Evolutionary conservation across 768 basidiomycete genomes (phyloP), one percentile per base, ranked within the genome.

Genomic region (Lanmaoa pseudosensibilis): DNA sequence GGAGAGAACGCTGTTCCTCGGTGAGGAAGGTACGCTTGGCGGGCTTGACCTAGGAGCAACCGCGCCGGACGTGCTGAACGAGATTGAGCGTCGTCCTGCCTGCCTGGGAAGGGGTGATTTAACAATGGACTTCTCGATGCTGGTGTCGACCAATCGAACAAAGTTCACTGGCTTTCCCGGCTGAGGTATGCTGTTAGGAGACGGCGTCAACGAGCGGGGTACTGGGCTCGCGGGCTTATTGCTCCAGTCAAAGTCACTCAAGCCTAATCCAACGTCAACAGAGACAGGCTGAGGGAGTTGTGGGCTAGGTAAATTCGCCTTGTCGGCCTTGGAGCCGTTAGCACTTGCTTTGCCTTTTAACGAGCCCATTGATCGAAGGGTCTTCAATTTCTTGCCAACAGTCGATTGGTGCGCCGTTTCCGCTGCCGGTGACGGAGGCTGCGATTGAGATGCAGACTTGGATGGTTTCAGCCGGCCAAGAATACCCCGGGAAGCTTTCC

Each of bases 341-440:
- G 65, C 54, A 25, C 52, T 56, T 36, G 69, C 60, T 65, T 78
- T 83, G 25, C 85, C 80, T 65, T 86, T 87, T 41, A 92, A 75
- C 15, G 90, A 92, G 33, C 89, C 82, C 86, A 92, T 90, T 3
- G 90, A 92, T 19, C 87, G 83, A 56, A 92, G 74, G 8, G 80
- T 87, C 69, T 90, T 92, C 58, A 92, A 73, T 67, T 76, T 83
- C 71, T 79, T 87, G 30, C 71, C 77, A 11, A 72, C 58, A 25
- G 57, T 64, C 12, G 65, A 66, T 18, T 64, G 67, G 8, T 79
- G 50, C 40, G 64, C 63, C 23, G 70, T 65, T 56, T 82, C 77
- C 23, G 78, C 73, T 32, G 73, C 68, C 8, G 78, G 71, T 15
- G 75, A 76, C n/a, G 76, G 76, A 52, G 79, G 77, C 45, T 77